Conservation (phyloP, 352 stramenopile species). For the Plasmopara halstedii region DNA sequence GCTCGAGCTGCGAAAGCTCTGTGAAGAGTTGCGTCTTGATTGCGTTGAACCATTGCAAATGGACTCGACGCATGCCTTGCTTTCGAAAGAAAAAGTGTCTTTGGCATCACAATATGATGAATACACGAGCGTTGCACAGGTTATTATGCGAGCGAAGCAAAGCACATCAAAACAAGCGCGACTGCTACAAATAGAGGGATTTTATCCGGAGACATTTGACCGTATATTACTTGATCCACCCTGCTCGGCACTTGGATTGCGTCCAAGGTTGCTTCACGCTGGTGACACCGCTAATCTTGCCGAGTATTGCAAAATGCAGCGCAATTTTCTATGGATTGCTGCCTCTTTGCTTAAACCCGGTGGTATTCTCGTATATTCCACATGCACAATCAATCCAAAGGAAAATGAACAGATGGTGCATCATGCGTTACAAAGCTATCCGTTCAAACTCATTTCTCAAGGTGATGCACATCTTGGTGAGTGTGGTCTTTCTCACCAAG, state of each 20-base stretch:
- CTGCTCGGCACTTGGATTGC: constrained; percentile 87
- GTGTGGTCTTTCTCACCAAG: constrained; percentile 62
- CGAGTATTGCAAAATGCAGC: constrained; percentile 80
- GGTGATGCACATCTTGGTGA: constrained; percentile 45
- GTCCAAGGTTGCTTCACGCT: constrained; percentile 85
- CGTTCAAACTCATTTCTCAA: constrained; percentile 70
- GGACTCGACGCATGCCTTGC: constrained; percentile 86
- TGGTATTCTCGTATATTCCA: constrained; percentile 92
- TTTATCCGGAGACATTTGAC: constrained; percentile 92
- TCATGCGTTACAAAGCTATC: constrained; percentile 84
- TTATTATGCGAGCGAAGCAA: constrained; percentile 49
- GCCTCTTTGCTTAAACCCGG: constrained; percentile 86
- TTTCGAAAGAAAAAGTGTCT: constrained; percentile 35
- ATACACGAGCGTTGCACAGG: constrained; percentile 36
- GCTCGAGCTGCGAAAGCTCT: constrained; percentile 68
- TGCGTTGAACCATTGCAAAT: constrained; percentile 55
- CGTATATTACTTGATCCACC: constrained; percentile 90
- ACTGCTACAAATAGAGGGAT: constrained; percentile 77
- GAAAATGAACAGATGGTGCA: constrained; percentile 92
- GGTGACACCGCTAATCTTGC: constrained; percentile 59
- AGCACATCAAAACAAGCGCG: constrained; percentile 41
- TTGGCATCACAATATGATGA: constrained; percentile 5
- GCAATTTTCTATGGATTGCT: constrained; percentile 84
- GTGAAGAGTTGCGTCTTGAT: constrained; percentile 52
- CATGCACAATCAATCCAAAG: constrained; percentile 89